Evolutionary conservation across 495 filamentous ascomycete genomes (phyloP), one percentile per base, ranked within the genome.

Genomic region (Podospora pseudoanserina): DNA sequence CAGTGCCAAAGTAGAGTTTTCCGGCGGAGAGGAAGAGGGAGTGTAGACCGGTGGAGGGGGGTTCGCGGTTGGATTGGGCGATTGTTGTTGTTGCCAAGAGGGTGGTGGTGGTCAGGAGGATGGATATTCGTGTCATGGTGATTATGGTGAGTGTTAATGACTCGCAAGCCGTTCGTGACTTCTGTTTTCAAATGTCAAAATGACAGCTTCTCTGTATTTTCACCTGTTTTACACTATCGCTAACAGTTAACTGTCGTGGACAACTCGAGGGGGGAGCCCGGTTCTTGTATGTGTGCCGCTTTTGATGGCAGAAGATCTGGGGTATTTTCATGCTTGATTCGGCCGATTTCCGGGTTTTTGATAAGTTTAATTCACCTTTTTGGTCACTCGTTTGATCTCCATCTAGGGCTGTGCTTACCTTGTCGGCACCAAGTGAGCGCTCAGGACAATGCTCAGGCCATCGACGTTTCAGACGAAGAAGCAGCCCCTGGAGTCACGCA

Each of bases 1-100:
- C 85, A 7, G 84, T 83, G 58, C 88, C 88, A 65, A 90, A 89
- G 76, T 88, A 90, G 16, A 76, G 49, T 64, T 83, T 79, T 65
- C 86, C 83, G 28, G 81, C 81, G 2, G 80, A 78, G 28, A 83
- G 78, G 58, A 84, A 85, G 58, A 87, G 83, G 23, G 82, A 76
- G 65, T 89, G 72, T n/a, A 88, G 77, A 68, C 73, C 5, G 74
- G 72, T 53, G 74, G 68, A 28, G 75, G 70, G 6, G 72, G 73
- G 30, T 69, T 15, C 30, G 27, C 20, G 61, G 13, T n/a, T 18
- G 28, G 27, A 32, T 63, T 39, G 27, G 61, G 30, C 19, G n/a
- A 5, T 62, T 5, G 60, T 7, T 0, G 60, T 30, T 28, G 5
- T 28, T 26, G 30, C 18, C 9, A 27, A 5, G 27, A 28, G 23